A percentile compares a stretch with the other conserved stretches of the same genome.
Evolutionary conservation across 176 grass and related monocot genomes (phyloP).

Genomic region (Tillandsia fasciculata): DNA sequence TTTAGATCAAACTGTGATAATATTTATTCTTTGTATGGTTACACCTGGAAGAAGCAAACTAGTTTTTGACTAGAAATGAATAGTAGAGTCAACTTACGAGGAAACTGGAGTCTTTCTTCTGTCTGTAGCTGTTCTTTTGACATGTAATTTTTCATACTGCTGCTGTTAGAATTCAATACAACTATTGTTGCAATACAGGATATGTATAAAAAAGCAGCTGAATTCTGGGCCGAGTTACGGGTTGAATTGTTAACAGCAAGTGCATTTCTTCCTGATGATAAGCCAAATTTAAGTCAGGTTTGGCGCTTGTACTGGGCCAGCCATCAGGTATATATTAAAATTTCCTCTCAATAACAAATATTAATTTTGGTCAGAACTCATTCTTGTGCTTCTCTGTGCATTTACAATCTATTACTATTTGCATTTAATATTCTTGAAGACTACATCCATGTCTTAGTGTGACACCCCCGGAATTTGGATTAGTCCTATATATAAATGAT

Average conservation of each 20-base stretch:
- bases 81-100: too few species aligned
- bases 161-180: constrained; percentile 8
- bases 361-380: not conserved
- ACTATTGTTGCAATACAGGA: constrained; percentile 40
- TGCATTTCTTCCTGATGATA: constrained; percentile 71
- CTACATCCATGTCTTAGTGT: not conserved
- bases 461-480: too few species aligned
- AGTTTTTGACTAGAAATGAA: too few species aligned
- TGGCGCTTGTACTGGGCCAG: constrained; percentile 97
- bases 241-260: constrained; percentile 77
- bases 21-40: too few species aligned
- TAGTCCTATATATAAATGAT: too few species aligned
- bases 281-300: constrained; percentile 63
- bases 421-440: not conserved
- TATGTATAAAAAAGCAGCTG: constrained; percentile 80
- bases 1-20: too few species aligned
- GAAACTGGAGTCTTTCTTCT: too few species aligned
- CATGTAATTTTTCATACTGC: not conserved
- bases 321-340: constrained; percentile 50
- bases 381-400: not conserved
- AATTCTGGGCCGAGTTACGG: constrained; percentile 81
- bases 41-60: too few species aligned
- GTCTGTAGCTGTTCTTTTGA: not conserved
- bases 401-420: not conserved
- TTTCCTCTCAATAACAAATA: not conserved